Percentiles rank a stretch among this genome's conserved stretches.
Evolutionary conservation across 208 protist species (phyloP).

Genomic region (Vickermania ingenoplastis): DNA sequence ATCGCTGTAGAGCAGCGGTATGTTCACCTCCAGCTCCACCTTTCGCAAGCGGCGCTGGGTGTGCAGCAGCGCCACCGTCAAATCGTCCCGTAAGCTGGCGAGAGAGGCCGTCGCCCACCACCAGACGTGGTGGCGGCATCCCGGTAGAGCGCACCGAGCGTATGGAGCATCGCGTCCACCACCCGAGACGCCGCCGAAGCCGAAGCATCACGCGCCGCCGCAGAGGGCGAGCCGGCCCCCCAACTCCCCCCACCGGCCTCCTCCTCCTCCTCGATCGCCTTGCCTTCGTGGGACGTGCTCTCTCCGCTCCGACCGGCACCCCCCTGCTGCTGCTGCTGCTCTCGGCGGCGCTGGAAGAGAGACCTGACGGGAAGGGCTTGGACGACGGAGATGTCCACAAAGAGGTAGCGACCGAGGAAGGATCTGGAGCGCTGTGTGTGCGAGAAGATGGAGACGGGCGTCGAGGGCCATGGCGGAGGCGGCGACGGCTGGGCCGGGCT

Average conservation of each 20-base stretch:
- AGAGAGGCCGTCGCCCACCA: too few species aligned
- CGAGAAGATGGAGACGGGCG: background rate
- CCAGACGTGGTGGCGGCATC: too few species aligned
- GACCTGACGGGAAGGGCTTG: background rate
- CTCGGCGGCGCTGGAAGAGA: background rate
- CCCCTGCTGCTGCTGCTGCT: background rate
- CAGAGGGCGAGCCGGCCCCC: too few species aligned
- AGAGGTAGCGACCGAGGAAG: background rate
- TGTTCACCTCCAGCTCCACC: slow-evolving; percentile 57
- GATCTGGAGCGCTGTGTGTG: background rate
- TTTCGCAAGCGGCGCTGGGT: background rate
- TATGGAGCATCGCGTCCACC: too few species aligned
- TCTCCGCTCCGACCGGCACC: too few species aligned
- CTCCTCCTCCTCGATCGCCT: too few species aligned
- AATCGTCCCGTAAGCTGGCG: background rate
- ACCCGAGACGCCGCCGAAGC: too few species aligned
- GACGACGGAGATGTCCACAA: slow-evolving; percentile 2
- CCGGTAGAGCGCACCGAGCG: too few species aligned
- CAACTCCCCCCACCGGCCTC: too few species aligned
- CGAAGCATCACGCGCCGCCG: too few species aligned
- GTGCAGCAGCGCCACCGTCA: background rate
- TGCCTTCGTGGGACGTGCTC: background rate
- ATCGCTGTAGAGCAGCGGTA: slow-evolving; percentile 25
- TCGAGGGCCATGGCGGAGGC: background rate
- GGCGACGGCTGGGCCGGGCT: background rate